These are phyloP conservation scores for Linnemannia schmuckeri DNA, from an alignment of 192 early-diverging fungal species.

Conservation along the genomic window DNA sequence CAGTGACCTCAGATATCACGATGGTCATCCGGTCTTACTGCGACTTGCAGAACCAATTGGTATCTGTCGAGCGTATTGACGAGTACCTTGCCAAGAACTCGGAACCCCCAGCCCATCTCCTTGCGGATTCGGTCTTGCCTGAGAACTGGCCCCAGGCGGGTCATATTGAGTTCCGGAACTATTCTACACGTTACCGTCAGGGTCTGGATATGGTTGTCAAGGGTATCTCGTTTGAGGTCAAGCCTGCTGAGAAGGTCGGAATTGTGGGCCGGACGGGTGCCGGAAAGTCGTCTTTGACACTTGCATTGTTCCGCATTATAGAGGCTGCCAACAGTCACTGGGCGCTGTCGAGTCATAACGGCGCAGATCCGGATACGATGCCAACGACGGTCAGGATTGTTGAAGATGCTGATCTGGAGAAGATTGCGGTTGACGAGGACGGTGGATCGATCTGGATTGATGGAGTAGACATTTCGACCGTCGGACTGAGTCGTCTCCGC, in stretches of 20 bases:
- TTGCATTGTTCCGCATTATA: slow-evolving; percentile 62
- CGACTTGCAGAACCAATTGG: slow-evolving; percentile 84
- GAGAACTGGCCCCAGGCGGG: slow-evolving; percentile 83
- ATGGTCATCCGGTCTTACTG: slow-evolving; percentile 78
- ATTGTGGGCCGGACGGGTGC: slow-evolving; percentile 72
- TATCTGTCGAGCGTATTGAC: slow-evolving; percentile 82
- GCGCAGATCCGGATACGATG: not conserved
- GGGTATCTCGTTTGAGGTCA: slow-evolving; percentile 66
- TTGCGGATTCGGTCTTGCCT: slow-evolving; percentile 61
- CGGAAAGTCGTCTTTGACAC: slow-evolving; percentile 65
- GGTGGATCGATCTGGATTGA: slow-evolving; percentile 35
- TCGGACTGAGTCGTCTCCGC: slow-evolving; percentile 10
- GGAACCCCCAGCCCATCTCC: slow-evolving; percentile 76
- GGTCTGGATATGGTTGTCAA: slow-evolving; percentile 85
- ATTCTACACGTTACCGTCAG: slow-evolving; percentile 85
- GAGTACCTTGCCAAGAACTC: slow-evolving; percentile 85
- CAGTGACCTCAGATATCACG: slow-evolving; percentile 78
- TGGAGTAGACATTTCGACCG: slow-evolving; percentile 22
- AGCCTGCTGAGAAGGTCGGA: slow-evolving; percentile 76
- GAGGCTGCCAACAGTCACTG: slow-evolving; percentile 57
- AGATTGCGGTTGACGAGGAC: slow-evolving; percentile 59
- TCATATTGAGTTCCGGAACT: slow-evolving; percentile 76
- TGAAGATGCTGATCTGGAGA: slow-evolving; percentile 27
- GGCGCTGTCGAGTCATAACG: slow-evolving; percentile 29
- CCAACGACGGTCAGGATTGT: slow-evolving; percentile 15